These are phyloP conservation scores for Angomonas deanei DNA, from an alignment of 208 protist genomes.

Conservation along the genomic window DNA sequence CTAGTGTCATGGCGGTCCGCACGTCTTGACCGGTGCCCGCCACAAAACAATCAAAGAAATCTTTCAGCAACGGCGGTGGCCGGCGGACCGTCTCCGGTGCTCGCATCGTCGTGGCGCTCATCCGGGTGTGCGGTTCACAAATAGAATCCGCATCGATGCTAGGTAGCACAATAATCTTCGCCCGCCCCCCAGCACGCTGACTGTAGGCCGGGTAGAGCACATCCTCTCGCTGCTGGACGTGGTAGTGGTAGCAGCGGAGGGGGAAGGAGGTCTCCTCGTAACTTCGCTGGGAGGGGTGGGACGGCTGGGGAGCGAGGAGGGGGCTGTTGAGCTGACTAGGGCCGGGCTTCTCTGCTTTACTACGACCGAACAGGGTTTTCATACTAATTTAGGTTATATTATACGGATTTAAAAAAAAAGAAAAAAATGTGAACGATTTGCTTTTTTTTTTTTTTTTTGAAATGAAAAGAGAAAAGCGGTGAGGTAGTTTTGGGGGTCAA, in stretches of 20 bases:
- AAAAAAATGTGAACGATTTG: too few relatives aligned
- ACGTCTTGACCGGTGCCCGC: conserved; percentile 14
- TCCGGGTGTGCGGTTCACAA: conserved; percentile 24
- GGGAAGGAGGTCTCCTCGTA: conserved; percentile 69
- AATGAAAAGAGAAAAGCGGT: too few relatives aligned
- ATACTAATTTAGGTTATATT: background rate
- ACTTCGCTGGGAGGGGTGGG: conserved; percentile 38
- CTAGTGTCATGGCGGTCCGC: background rate
- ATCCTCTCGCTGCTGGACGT: conserved; percentile 25
- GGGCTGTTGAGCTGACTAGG: background rate
- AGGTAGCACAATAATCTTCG: conserved; percentile 37
- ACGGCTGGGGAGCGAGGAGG: too few relatives aligned
- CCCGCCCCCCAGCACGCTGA: background rate
- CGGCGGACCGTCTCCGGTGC: conserved; percentile 8
- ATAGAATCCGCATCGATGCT: conserved; percentile 65
- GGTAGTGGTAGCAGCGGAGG: conserved; percentile 64
- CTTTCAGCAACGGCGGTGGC: conserved; percentile 14
- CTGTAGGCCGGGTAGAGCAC: background rate
- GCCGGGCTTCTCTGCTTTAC: background rate
- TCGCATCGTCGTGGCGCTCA: background rate
- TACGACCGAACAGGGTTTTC: background rate
- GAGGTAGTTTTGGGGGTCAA: too few relatives aligned
- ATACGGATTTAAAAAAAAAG: too few relatives aligned
- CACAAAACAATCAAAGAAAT: conserved; percentile 66
- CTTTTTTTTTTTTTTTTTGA: too few relatives aligned